A percentile compares a stretch with the other conserved stretches of the same genome.
These are phyloP conservation scores for Helianthus tuberosus DNA, from an alignment of 129 eudicot genomes.

Conservation along the genomic window DNA sequence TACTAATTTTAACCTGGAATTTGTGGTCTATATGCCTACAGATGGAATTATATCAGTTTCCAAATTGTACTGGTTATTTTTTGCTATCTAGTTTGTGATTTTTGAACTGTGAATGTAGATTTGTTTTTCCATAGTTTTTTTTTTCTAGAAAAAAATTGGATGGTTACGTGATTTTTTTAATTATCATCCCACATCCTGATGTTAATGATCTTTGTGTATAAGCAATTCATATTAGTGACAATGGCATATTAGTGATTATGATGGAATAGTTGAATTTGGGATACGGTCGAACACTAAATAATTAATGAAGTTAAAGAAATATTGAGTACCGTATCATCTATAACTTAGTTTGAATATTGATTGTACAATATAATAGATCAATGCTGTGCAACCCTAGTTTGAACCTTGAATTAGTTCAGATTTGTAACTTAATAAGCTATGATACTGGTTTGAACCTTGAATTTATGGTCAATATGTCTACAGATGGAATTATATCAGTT, in stretches of 20 bases:
- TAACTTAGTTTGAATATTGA: neutral
- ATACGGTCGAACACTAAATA: neutral
- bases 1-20: neutral
- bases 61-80: neutral
- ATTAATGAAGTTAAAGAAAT: neutral
- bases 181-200: neutral
- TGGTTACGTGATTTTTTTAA: neutral
- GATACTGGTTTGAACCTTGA: neutral
- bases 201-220: slow-evolving; percentile 8
- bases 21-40: neutral
- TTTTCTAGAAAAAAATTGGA: too few relatives aligned
- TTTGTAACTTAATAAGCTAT: too few relatives aligned
- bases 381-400: too few relatives aligned
- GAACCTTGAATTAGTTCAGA: too few relatives aligned
- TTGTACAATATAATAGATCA: too few relatives aligned
- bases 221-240: neutral
- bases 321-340: neutral
- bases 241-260: neutral
- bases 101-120: neutral
- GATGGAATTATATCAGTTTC: slow-evolving; percentile 4
- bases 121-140: slow-evolving; percentile 10
- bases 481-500: slow-evolving; percentile 6
- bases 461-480: slow-evolving; percentile 7
- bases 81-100: neutral
- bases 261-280: neutral